Conservation (phyloP, 768 basidiomycete species). For the Lentinus tigrinus region DNA sequence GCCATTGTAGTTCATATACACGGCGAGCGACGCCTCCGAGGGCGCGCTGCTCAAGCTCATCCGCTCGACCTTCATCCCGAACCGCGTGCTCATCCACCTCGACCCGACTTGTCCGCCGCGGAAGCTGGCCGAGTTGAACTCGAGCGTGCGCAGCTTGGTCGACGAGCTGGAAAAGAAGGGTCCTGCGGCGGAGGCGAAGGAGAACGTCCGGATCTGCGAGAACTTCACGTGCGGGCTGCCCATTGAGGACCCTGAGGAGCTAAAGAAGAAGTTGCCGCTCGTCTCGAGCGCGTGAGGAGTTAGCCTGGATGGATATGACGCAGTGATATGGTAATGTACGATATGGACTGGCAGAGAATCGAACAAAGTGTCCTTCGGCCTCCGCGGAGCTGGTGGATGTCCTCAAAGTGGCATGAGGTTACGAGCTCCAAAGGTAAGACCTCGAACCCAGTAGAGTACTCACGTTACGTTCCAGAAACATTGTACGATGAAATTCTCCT, state of each 20-base stretch:
- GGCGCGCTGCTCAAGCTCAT: slow-evolving; percentile 11
- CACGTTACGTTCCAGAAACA: too few relatives aligned
- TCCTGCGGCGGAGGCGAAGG: neutral
- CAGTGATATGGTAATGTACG: too few relatives aligned
- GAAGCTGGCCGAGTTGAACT: slow-evolving; percentile 21
- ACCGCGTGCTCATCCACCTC: slow-evolving; percentile 25
- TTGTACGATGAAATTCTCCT: too few relatives aligned
- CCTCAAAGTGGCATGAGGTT: too few relatives aligned
- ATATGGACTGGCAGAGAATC: too few relatives aligned
- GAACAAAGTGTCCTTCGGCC: too few relatives aligned
- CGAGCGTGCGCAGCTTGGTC: slow-evolving; percentile 17
- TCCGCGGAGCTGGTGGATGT: too few relatives aligned
- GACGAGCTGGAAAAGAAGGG: slow-evolving; percentile 1
- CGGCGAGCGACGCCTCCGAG: neutral
- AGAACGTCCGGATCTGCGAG: slow-evolving; percentile 25
- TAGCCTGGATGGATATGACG: too few relatives aligned
- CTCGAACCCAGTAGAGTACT: too few relatives aligned
- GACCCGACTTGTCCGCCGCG: slow-evolving; percentile 19
- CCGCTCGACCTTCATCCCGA: slow-evolving; percentile 18
- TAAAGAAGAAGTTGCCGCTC: slow-evolving; percentile 9
- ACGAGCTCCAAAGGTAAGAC: too few relatives aligned
- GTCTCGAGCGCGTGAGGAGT: too few relatives aligned
- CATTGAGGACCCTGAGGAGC: slow-evolving; percentile 20
- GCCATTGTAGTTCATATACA: slow-evolving; percentile 19
- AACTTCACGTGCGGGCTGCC: slow-evolving; percentile 27